Conservation (phyloP, 768 basidiomycete species). For the Pleurotus citrinopileatus region DNA sequence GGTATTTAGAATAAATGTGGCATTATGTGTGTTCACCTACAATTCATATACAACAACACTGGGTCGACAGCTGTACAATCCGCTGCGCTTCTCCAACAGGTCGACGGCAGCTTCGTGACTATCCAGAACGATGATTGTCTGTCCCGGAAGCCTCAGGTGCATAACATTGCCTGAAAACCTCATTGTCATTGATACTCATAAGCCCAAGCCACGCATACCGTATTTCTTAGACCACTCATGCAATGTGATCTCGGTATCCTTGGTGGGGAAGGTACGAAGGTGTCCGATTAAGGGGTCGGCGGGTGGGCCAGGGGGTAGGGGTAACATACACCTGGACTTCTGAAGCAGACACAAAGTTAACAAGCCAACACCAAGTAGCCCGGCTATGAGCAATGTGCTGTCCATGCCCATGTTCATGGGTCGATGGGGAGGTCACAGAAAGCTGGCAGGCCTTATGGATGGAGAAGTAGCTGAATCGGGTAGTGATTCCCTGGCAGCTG, state of each 20-base stretch:
- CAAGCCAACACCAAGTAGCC: no score
- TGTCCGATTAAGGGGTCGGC: slow-evolving; percentile 47
- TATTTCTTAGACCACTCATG: slow-evolving; percentile 38
- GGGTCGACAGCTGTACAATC: slow-evolving; percentile 51
- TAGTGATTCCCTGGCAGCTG: no score
- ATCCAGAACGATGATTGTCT: slow-evolving; percentile 48
- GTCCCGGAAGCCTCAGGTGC: slow-evolving; percentile 37
- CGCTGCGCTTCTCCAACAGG: slow-evolving; percentile 50
- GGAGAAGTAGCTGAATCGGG: no score
- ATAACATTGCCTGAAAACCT: slow-evolving; percentile 49
- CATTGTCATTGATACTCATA: no score
- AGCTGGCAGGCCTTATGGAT: no score
- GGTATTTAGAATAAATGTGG: neutral
- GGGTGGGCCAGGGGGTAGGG: slow-evolving; percentile 44
- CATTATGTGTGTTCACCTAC: no score
- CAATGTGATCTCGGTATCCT: slow-evolving; percentile 36
- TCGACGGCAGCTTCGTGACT: slow-evolving; percentile 40
- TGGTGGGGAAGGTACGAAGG: slow-evolving; percentile 38
- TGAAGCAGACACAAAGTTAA: no score
- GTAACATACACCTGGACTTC: no score
- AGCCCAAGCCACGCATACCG: no score
- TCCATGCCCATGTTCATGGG: no score
- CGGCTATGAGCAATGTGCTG: no score
- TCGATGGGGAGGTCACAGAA: no score
- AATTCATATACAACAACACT: slow-evolving; percentile 45